Conservation (phyloP, 768 basidiomycete species). For the Sutorius australiensis region DNA sequence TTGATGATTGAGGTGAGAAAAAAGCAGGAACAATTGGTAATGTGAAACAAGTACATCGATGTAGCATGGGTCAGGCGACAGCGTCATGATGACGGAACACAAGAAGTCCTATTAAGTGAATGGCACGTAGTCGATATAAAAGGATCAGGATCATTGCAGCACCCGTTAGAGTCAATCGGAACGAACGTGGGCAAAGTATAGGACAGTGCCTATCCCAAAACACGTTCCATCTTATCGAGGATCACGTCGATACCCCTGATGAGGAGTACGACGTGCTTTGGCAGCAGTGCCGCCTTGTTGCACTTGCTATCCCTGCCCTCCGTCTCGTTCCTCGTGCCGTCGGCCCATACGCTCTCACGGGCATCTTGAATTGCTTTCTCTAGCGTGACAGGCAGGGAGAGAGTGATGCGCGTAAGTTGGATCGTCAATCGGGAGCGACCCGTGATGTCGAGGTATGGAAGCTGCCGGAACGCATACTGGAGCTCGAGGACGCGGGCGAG, state of each 20-base stretch:
- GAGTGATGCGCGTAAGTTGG: conserved; percentile 71
- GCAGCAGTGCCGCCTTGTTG: conserved; percentile 42
- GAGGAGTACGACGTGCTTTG: conserved; percentile 53
- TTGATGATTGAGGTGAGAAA: not conserved
- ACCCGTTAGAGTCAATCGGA: not conserved
- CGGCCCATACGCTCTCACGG: conserved; percentile 10
- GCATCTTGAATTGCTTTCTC: conserved; percentile 60
- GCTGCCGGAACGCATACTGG: conserved; percentile 68
- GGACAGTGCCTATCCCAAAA: conserved; percentile 28
- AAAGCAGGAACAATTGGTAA: not conserved
- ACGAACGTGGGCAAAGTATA: not conserved
- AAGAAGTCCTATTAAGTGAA: not conserved
- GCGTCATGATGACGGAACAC: not conserved
- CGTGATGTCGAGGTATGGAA: conserved; percentile 74
- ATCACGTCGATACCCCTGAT: conserved; percentile 60
- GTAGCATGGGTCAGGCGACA: not conserved
- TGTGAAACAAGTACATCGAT: not conserved
- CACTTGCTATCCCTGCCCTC: conserved; percentile 12
- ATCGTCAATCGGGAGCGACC: conserved; percentile 74
- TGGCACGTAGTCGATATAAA: not conserved
- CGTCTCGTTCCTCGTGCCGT: conserved; percentile 1
- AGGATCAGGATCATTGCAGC: not conserved
- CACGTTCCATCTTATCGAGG: conserved; percentile 63
- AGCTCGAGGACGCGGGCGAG: conserved; percentile 78
- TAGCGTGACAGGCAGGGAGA: conserved; percentile 68